A percentile compares a stretch with the other conserved stretches of the same genome.
These are phyloP conservation scores for Shiraia sp. DNA, from an alignment of 2,329 filamentous ascomycete species.

Conservation along the genomic window DNA sequence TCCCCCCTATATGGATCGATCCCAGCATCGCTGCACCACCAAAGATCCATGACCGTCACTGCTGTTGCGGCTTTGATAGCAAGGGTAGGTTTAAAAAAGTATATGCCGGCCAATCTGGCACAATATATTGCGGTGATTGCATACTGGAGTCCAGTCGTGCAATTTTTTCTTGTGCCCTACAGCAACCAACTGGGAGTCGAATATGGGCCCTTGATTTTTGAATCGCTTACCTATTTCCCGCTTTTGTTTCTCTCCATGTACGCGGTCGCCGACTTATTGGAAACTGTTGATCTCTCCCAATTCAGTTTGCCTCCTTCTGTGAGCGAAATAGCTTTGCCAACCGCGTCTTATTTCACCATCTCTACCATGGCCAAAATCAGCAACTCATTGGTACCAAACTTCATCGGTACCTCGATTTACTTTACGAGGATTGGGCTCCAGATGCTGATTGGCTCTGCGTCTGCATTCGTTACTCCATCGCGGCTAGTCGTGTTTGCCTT, in stretches of 20 bases:
- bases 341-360: slow-evolving; percentile 69
- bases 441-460: slow-evolving; percentile 66
- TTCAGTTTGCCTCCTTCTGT: slow-evolving; percentile 62
- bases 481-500: slow-evolving; percentile 67
- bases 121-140: slow-evolving; percentile 72
- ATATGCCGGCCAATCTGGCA: slow-evolving; percentile 52
- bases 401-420: slow-evolving; percentile 65
- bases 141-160: slow-evolving; percentile 72
- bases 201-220: slow-evolving; percentile 75
- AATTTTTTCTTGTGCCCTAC: slow-evolving; percentile 70
- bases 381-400: slow-evolving; percentile 47
- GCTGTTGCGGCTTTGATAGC: slow-evolving; percentile 74
- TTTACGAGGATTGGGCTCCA: slow-evolving; percentile 75
- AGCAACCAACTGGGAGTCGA: slow-evolving; percentile 69
- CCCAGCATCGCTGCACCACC: slow-evolving; percentile 73
- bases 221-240: slow-evolving; percentile 69
- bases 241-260: slow-evolving; percentile 47
- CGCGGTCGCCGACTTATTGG: slow-evolving; percentile 57
- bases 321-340: slow-evolving; percentile 66
- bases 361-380: slow-evolving; percentile 52
- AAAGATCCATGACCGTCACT: slow-evolving; percentile 65
- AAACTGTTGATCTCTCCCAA: slow-evolving; percentile 60
- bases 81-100: slow-evolving; percentile 61
- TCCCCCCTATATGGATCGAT: slow-evolving; percentile 89
- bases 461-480: slow-evolving; percentile 69